These are phyloP conservation scores for Ustilago curta DNA, from an alignment of 1,284 basidiomycete genomes.

Conservation along the genomic window DNA sequence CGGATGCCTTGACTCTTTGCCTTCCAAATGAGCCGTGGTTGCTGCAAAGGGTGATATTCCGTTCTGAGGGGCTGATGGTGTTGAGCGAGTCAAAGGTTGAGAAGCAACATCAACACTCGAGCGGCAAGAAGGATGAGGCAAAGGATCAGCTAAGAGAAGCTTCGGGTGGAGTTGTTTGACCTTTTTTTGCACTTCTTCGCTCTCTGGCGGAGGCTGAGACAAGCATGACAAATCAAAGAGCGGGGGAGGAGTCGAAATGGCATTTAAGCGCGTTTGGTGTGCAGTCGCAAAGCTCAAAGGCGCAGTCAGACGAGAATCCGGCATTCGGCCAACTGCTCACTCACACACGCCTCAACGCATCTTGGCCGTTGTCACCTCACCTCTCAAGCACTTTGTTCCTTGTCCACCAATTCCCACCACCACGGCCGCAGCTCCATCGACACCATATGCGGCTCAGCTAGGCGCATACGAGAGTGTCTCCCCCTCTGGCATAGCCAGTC, in stretches of 20 bases:
- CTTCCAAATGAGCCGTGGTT: neutral
- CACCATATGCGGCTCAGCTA: slow-evolving; percentile 12
- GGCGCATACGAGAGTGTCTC: slow-evolving; percentile 2
- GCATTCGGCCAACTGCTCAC: slow-evolving; percentile 5
- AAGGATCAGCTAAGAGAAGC: slow-evolving; percentile 9
- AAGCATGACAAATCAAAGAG: slow-evolving; percentile 40
- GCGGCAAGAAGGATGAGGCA: neutral
- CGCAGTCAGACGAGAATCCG: neutral
- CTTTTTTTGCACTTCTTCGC: slow-evolving; percentile 5
- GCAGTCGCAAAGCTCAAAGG: neutral
- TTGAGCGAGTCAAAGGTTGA: neutral
- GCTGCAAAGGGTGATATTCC: too few species aligned
- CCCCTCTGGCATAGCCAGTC: slow-evolving; percentile 29
- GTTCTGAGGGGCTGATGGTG: neutral
- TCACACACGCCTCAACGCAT: neutral
- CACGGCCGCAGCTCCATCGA: neutral
- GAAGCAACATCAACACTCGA: too few species aligned
- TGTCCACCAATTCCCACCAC: neutral
- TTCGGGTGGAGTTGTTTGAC: neutral
- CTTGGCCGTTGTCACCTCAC: neutral
- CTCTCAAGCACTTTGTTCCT: neutral
- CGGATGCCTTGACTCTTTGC: neutral
- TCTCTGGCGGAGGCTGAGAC: slow-evolving; percentile 20
- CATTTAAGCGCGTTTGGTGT: slow-evolving; percentile 11
- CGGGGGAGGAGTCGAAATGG: slow-evolving; percentile 2